Evolutionary conservation across 805 yeast genomes (phyloP).

Genomic region (Debaryomyces hansenii): DNA sequence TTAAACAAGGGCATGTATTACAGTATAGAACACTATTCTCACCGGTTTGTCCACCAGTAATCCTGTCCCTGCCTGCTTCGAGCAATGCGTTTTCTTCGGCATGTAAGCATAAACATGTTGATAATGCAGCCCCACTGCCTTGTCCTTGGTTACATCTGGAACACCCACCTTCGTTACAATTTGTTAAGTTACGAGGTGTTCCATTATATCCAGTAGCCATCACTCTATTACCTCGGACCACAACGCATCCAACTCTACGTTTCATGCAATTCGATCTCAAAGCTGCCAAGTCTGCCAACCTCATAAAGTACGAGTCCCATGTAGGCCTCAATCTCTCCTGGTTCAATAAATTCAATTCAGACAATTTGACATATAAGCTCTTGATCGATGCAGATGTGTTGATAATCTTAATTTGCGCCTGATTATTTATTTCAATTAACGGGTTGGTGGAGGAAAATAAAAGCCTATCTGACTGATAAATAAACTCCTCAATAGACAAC

Average conservation of each 20-base stretch:
- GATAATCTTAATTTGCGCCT: slow-evolving; percentile 45
- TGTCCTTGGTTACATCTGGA: slow-evolving; percentile 77
- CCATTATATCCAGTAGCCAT: slow-evolving; percentile 98
- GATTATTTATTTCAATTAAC: slow-evolving; percentile 59
- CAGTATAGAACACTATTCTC: slow-evolving; percentile 70
- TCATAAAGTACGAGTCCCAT: slow-evolving; percentile 97
- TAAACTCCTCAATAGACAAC: slow-evolving; percentile 33
- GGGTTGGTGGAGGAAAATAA: slow-evolving; percentile 50
- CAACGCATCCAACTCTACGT: slow-evolving; percentile 93
- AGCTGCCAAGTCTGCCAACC: slow-evolving; percentile 90
- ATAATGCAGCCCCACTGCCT: slow-evolving; percentile 60
- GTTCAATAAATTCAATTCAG: slow-evolving; percentile 39
- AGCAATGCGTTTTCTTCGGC: slow-evolving; percentile 96
- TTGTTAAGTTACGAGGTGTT: slow-evolving; percentile 83
- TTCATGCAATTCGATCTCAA: slow-evolving; percentile 95
- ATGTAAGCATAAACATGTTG: slow-evolving; percentile 90
- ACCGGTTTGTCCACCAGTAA: slow-evolving; percentile 41
- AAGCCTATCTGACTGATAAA: slow-evolving; percentile 27
- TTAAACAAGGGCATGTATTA: slow-evolving; percentile 95
- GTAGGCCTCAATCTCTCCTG: slow-evolving; percentile 70
- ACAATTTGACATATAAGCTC: slow-evolving; percentile 35
- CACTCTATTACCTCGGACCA: slow-evolving; percentile 81
- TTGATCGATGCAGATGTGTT: slow-evolving; percentile 38
- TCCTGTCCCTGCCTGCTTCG: slow-evolving; percentile 90
- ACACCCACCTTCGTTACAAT: slow-evolving; percentile 97